Base-by-base conservation (phyloP, 2,329 filamentous ascomycete species). In the Alternaria metachromatica region DNA sequence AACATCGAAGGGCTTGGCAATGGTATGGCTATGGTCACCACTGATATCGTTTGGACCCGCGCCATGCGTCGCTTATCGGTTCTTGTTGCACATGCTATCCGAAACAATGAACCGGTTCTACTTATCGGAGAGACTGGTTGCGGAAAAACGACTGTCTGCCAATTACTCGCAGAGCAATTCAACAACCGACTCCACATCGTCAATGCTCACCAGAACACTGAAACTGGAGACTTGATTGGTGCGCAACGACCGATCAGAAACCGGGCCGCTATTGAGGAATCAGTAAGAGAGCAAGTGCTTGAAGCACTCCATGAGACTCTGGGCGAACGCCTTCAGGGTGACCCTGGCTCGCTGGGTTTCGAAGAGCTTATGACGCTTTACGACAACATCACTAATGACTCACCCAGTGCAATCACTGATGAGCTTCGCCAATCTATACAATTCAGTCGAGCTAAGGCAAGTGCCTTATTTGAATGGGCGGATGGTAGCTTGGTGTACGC, bases 181-280 rank as follows among this genome's bases (percentile, higher is more conserved):
- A 84, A 85, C 15, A 93, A 91, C 72, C 84, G 92, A 66, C 83
- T 99, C 43, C 90, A 94, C 70, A 96, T 95, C 71, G 91, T 99
- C 74, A 99, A 99, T 76, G 96, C 96, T 3, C 96, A 99, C 80
- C 95, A 98, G 71, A 99, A 99, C 69, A 94, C 96, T 0, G 96
- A 99, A 79, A 98, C 96, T 0, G 95, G 96, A 15, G 96, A 99
- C 79, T 85, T 99, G 11, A 98, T 99, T 69, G 96, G 96, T 68
- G 96, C 96, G 4, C 96, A 99, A 79, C 85, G 96, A 63, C 96
- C 96, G 4, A 88, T 98, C 21, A 88, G 96, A 67, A 98, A 98
- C 77, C 88, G 94, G 45, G 88, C 90, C 13, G 88, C 88, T 1
- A 88, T 97, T 33, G 82, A 92, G 37, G 88, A 91, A 26, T 80